phyloP scores from a whole-genome alignment of 371 early-diverging fungal genomes.

The Neoconidiobolus thromboides region DNA sequence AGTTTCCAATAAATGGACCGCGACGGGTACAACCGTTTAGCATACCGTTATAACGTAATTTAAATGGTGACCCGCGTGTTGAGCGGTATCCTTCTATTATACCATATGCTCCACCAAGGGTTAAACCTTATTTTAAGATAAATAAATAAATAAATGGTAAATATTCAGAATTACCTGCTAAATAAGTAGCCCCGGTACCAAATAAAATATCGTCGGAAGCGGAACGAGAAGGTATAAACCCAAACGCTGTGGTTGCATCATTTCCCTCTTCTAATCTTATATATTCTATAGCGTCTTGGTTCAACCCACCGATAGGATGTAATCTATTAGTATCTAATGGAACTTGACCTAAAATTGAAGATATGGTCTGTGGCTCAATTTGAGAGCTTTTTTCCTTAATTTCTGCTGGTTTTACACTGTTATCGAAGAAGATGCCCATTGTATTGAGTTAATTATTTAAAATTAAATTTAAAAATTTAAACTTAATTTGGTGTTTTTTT shows the following conservation, averaged over 20 bases:
- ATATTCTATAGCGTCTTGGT: constrained; percentile 30
- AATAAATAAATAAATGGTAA: background rate
- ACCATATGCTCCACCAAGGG: constrained; percentile 65
- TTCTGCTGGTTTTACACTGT: no score
- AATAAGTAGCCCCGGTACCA: constrained; percentile 64
- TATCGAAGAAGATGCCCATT: no score
- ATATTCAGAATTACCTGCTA: constrained; percentile 28
- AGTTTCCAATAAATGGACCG: constrained; percentile 73
- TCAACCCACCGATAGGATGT: constrained; percentile 33
- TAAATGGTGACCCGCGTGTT: constrained; percentile 32
- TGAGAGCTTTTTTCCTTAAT: background rate
- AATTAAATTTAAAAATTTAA: no score
- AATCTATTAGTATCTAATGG: constrained; percentile 24
- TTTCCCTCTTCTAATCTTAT: constrained; percentile 28
- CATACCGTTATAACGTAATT: constrained; percentile 62
- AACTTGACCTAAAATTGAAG: background rate
- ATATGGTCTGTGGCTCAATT: background rate
- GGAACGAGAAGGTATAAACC: constrained; percentile 51
- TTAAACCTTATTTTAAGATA: constrained; percentile 18
- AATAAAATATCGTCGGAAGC: constrained; percentile 74
- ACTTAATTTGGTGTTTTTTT: no score
- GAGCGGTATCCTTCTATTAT: constrained; percentile 55
- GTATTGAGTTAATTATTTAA: no score
- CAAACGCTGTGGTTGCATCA: constrained; percentile 12
- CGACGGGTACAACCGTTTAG: constrained; percentile 68